phyloP scores from a whole-genome alignment of 345 rosid species.

The Raphanus raphanistrum region DNA sequence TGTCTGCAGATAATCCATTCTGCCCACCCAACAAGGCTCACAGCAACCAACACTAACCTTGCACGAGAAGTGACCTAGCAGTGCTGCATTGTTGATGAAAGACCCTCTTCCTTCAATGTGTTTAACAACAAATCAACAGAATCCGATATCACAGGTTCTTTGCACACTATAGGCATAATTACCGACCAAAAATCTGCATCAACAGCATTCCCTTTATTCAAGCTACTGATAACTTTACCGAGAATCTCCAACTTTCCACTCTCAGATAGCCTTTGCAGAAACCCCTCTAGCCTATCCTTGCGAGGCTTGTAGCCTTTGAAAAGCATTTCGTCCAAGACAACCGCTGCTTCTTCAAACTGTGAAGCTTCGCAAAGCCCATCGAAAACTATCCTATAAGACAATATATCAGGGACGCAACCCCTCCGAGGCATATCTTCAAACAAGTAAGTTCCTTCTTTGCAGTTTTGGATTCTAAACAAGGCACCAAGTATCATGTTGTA shows the following conservation, averaged over 20 bases:
- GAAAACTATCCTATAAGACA: conserved; percentile 74
- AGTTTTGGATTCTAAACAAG: conserved; percentile 59
- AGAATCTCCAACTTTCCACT: conserved; percentile 45
- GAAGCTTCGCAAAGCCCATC: conserved; percentile 55
- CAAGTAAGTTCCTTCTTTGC: conserved; percentile 61
- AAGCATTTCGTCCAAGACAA: conserved; percentile 76
- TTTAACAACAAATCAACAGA: conserved; percentile 43
- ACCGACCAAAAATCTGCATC: conserved; percentile 48
- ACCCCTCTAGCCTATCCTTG: conserved; percentile 36
- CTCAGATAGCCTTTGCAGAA: conserved; percentile 48
- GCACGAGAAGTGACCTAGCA: background rate
- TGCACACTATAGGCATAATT: conserved; percentile 37
- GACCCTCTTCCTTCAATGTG: conserved; percentile 3
- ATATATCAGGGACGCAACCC: conserved; percentile 68
- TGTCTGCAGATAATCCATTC: background rate
- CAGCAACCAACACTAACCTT: background rate
- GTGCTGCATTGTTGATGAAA: background rate
- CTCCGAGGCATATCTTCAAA: conserved; percentile 82
- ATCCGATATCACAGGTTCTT: conserved; percentile 24
- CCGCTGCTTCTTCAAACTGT: conserved; percentile 57
- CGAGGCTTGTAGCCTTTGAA: conserved; percentile 71
- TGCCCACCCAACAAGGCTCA: background rate
- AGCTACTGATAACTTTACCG: conserved; percentile 42
- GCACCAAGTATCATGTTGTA: conserved; percentile 62
- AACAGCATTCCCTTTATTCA: conserved; percentile 47